Base-by-base conservation (phyloP, 352 stramenopile genomes). In the Globisporangium iwayamae region DNA sequence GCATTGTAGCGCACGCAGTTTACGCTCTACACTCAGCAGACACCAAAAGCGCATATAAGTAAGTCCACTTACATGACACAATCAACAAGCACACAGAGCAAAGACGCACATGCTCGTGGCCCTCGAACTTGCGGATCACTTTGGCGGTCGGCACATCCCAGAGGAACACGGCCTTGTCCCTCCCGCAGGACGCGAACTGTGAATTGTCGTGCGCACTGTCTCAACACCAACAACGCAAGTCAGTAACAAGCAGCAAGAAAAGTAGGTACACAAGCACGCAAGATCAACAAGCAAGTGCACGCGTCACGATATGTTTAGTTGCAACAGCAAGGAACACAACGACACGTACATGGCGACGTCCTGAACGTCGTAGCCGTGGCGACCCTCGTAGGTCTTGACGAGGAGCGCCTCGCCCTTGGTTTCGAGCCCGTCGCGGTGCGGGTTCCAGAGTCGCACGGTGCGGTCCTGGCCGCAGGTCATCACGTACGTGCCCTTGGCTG, bases 401-500 rank as follows among this genome's bases (percentile, higher is more conserved):
- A 96, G 67, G 34, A 97, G 53, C 8, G 78, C 89, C 47, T 95
- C 72, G 16, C 77, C 77, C 10, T 71, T 60, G 7, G 73, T 70
- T 28, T 93, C 87, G 2, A 77, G 71, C 3, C 73, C 71, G 66
- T 90, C 79, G 36, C 87, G 84, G 60, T 96, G 87, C 18, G 89
- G 89, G 62, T 97, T 97, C 84, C 85, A 97, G 8, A 97, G 72
- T 16, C 85, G 84, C 53, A 97, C 74, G 6, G 77, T 94, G 52
- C 90, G 87, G 74, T 97, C 89, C 66, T 96, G 85, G 11, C 89
- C 88, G 51, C 88, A 94, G 0, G 81, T 93, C 83, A 96, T 94
- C 60, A 92, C 89, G 64, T 96, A 96, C 56, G 86, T 91, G 39
- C 89, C 89, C 67, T 96, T 94, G 46, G 79, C 87, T 90, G 60